Conservation (phyloP, 768 basidiomycete species). For the Lyophyllum shimeji region DNA sequence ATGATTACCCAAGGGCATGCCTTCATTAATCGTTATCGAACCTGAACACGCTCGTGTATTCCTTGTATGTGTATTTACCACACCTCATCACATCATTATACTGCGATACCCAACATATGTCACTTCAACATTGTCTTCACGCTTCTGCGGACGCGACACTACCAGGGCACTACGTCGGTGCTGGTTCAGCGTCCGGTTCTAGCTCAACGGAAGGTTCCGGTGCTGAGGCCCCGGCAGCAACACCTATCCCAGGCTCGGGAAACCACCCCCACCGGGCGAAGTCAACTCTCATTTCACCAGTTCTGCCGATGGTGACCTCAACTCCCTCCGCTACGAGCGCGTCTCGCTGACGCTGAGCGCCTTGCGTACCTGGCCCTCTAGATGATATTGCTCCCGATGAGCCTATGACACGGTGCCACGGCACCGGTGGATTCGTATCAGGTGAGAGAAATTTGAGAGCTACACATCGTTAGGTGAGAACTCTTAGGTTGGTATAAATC, state of each 20-base stretch:
- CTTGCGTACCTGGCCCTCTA: conserved; percentile 79
- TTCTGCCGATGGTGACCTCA: conserved; percentile 60
- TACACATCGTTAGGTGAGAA: conserved; percentile 23
- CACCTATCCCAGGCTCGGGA: conserved; percentile 32
- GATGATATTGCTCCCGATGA: conserved; percentile 77
- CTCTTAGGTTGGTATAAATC: no score
- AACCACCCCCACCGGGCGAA: conserved; percentile 68
- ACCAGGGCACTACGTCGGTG: neutral
- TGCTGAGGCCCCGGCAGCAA: conserved; percentile 4
- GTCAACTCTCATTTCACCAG: conserved; percentile 60
- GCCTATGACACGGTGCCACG: conserved; percentile 80
- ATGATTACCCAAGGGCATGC: conserved; percentile 24
- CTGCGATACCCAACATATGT: neutral
- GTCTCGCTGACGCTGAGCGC: conserved; percentile 75
- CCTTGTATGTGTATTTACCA: neutral
- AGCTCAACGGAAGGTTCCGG: conserved; percentile 8
- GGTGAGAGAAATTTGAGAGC: conserved; percentile 77
- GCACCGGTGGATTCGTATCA: conserved; percentile 61
- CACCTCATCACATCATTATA: neutral
- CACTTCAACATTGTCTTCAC: neutral
- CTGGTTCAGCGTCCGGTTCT: neutral
- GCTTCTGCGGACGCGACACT: neutral
- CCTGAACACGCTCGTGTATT: neutral
- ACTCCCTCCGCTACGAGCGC: conserved; percentile 80
- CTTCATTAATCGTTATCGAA: neutral